Evolutionary conservation across 2,329 filamentous ascomycete species (phyloP), one percentile per base, ranked within the genome.

Genomic region (Claviceps arundinis): DNA sequence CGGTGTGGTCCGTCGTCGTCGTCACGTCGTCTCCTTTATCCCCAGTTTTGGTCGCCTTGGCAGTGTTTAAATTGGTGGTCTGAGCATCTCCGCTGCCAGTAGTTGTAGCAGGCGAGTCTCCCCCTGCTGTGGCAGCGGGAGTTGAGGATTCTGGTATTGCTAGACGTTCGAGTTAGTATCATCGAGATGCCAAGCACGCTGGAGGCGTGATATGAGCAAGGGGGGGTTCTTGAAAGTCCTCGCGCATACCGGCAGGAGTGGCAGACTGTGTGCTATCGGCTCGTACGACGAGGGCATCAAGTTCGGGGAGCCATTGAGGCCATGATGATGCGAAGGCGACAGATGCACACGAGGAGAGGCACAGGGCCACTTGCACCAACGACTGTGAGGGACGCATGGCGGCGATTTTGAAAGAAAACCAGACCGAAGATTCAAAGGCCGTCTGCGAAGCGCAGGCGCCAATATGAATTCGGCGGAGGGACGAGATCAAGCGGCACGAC

Each of bases 231-330:
- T 30, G 8, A 34, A 4, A 46, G 9, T 4, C 30, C 19, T 37
- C 8, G 17, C 45, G 53, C 55, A 47, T 58, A 52, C 52, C 54
- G 24, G 52, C 51, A 22, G 57, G 45, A 19, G 55, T 40, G 19
- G 42, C 46, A n/a, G 52, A 38, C 13, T 54, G 49, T 44, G 53
- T 38, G 38, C 67, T 64, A 56, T 75, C 68, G 56, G 70, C 69
- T 54, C 76, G 72, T 48, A 76, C 77, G 42, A 82, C 66, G 38
- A 84, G 61, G 14, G 73, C 62, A 56, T 81, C 73, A 38, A 73
- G 47, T 13, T 76, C 71, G 17, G 78, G 77, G 40, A 81, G 65
- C 73, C 75, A 80, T 56, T 64, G 66, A 19, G 78, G 74, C 78
- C 78, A 81, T 52, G 73, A 77, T 51, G 75, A 71, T n/a, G 72